A percentile compares a stretch with the other conserved stretches of the same genome.
These are phyloP conservation scores for Coffea canephora DNA, from an alignment of 257 asterid species.

Conservation along the genomic window DNA sequence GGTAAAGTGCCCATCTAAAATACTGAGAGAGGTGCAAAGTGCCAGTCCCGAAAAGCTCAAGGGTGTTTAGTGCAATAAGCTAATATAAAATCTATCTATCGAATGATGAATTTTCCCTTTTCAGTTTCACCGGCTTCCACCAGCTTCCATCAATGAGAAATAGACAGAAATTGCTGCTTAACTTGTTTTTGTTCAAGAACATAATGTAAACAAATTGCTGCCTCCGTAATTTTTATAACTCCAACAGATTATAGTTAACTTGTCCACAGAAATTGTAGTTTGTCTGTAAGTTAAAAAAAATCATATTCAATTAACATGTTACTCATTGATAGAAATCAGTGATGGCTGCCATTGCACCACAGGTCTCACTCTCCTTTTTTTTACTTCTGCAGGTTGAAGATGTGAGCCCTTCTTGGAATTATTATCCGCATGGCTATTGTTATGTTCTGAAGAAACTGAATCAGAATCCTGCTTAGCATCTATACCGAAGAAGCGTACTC, in stretches of 20 bases:
- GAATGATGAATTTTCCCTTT: too few relatives aligned
- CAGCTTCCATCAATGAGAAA: neutral
- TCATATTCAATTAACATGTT: neutral
- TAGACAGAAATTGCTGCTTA: too few relatives aligned
- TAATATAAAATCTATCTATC: too few relatives aligned
- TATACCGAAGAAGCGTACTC: constrained; percentile 44
- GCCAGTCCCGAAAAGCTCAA: too few relatives aligned
- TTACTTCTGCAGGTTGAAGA: constrained; percentile 1
- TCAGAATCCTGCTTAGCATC: constrained; percentile 25
- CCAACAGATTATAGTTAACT: neutral
- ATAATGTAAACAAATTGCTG: too few relatives aligned
- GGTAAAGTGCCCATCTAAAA: too few relatives aligned
- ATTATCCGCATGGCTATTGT: constrained; percentile 2
- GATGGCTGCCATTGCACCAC: constrained; percentile 54
- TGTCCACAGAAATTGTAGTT: neutral
- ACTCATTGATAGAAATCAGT: constrained; percentile 45
- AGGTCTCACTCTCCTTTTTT: constrained; percentile 33
- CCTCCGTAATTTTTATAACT: neutral
- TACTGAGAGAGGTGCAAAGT: too few relatives aligned
- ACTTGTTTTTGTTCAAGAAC: too few relatives aligned
- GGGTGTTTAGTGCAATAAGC: too few relatives aligned
- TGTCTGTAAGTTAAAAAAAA: neutral
- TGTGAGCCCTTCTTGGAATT: constrained; percentile 7
- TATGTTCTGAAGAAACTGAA: constrained; percentile 3
- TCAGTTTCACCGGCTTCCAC: neutral